Evolutionary conservation across 768 basidiomycete genomes (phyloP), one percentile per base, ranked within the genome.

Genomic region (Calocybe cyanea): DNA sequence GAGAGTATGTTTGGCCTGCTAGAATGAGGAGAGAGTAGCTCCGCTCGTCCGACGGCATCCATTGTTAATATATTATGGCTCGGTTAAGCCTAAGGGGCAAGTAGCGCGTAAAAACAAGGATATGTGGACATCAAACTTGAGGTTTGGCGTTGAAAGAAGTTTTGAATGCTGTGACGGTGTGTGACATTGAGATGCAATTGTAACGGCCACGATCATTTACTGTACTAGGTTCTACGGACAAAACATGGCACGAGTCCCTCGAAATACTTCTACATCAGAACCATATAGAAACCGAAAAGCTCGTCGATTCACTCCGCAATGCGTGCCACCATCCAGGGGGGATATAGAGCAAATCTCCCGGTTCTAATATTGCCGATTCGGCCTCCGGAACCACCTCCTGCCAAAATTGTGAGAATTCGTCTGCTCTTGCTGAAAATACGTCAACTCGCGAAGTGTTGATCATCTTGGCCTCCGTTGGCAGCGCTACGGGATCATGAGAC

Each of bases 261-360:
- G 34, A 18, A 28, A 28, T 11, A 28, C 25, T 35, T 35, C 7
- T 6, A 7, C 14, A 14, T 51, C 42, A 94, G 63, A 91, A 94
- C 90, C 91, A 93, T 77, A 92, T 85, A 24, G 92, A 94, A 37
- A 93, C 75, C 34, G 91, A 93, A 60, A 90, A 85, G 66, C 90
- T 92, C 31, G 73, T 80, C 18, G 78, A 76, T 66, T 90, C 88
- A 63, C 82, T 85, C 52, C 83, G 78, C 87, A 92, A 88, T 14
- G 85, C 86, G 63, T 95, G 92, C 92, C 92, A 95, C 92, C 92
- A 95, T 21, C 88, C 83, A 3, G 88, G 86, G 15, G 95, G 95
- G 53, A 97, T 84, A 60, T 88, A 87, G 36, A 98, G 68, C 35
- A 94, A 46, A 64, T 98, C 95, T 0, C 94, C 95, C 1, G 92